Evolutionary conservation across 192 early-diverging fungal genomes (phyloP).

Genomic region (Linnemannia zychae): DNA sequence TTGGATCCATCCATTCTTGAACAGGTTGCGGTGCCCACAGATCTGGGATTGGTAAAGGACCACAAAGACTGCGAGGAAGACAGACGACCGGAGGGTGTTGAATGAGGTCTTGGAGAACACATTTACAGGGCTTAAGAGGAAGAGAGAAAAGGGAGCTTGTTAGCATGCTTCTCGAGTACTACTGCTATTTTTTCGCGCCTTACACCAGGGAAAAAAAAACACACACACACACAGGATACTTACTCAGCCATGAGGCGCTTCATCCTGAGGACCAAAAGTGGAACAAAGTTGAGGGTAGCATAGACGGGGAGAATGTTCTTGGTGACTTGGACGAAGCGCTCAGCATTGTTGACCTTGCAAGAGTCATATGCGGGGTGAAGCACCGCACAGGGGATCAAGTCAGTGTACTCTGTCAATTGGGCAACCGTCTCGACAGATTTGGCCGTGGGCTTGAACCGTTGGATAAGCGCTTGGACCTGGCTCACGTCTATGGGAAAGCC

Average conservation of each 20-base stretch:
- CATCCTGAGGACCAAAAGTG: constrained; percentile 74
- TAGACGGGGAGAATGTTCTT: constrained; percentile 73
- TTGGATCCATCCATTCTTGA: constrained; percentile 40
- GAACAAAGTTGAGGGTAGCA: constrained; percentile 80
- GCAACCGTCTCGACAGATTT: constrained; percentile 55
- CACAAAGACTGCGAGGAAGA: constrained; percentile 77
- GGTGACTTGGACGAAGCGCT: constrained; percentile 67
- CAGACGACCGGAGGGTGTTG: constrained; percentile 71
- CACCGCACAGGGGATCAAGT: constrained; percentile 68
- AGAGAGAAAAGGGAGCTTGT: background rate
- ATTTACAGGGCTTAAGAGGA: constrained; percentile 62
- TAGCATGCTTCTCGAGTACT: background rate
- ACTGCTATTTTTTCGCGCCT: background rate
- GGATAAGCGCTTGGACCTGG: constrained; percentile 43
- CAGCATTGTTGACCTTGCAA: constrained; percentile 57
- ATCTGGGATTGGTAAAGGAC: constrained; percentile 76
- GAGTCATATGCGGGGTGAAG: constrained; percentile 69
- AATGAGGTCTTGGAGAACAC: constrained; percentile 60
- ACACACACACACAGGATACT: constrained; percentile 7
- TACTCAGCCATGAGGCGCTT: constrained; percentile 71
- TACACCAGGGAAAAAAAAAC: background rate
- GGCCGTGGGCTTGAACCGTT: constrained; percentile 56
- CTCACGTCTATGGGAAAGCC: constrained; percentile 57
- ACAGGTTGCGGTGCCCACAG: constrained; percentile 74
- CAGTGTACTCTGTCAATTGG: constrained; percentile 55